Conservation (phyloP, 2,329 filamentous ascomycete species). For the Colletotrichum sp. region DNA sequence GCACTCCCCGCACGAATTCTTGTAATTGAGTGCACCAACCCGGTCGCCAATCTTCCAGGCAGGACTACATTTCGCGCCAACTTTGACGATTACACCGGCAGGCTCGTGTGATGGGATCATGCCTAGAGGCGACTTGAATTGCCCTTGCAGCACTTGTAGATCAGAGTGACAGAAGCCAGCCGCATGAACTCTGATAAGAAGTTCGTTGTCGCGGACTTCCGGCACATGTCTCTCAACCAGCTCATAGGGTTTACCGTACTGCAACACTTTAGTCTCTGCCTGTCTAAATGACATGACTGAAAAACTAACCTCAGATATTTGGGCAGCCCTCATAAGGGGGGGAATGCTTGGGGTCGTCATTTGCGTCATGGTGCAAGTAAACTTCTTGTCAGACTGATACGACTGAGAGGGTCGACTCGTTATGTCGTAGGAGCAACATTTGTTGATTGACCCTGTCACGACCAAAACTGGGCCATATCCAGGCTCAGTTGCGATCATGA, state of each 20-base stretch:
- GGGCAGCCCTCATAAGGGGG: constrained; percentile 23
- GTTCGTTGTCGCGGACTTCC: constrained; percentile 27
- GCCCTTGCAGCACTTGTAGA: constrained; percentile 37
- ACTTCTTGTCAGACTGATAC: background rate
- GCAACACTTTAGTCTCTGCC: background rate
- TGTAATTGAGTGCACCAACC: constrained; percentile 40
- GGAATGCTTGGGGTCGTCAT: background rate
- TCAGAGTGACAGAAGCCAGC: constrained; percentile 44
- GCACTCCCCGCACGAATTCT: constrained; percentile 33
- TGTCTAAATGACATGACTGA: too few species aligned
- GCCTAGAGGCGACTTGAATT: constrained; percentile 31
- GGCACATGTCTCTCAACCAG: constrained; percentile 26
- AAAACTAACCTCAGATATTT: constrained; percentile 12
- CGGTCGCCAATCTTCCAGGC: constrained; percentile 36
- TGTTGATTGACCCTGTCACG: background rate
- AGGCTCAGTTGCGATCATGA: background rate
- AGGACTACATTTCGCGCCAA: constrained; percentile 28
- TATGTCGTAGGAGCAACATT: background rate
- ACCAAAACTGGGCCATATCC: background rate
- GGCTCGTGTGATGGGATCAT: constrained; percentile 41
- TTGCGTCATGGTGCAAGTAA: background rate
- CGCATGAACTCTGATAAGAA: constrained; percentile 36
- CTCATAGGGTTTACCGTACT: constrained; percentile 35
- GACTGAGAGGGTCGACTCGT: background rate
- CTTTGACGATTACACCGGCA: constrained; percentile 32